Conservation (phyloP, 768 basidiomycete genomes). For the Russula emetica region DNA sequence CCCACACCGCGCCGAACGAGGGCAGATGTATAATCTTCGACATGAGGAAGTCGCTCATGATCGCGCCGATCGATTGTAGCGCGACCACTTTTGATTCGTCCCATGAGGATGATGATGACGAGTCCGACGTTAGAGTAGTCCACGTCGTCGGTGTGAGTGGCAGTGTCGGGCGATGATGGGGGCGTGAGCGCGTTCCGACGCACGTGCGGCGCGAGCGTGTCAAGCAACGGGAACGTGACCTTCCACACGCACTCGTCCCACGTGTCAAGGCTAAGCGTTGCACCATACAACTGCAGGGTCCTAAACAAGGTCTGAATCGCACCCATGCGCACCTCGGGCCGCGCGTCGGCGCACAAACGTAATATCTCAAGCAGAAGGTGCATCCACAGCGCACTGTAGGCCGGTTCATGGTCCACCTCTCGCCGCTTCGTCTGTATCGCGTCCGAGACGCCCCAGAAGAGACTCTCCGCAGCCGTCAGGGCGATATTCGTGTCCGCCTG, state of each 20-base stretch:
- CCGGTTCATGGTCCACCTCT: conserved; percentile 53
- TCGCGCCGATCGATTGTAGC: conserved; percentile 74
- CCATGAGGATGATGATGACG: conserved; percentile 53
- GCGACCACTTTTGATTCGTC: conserved; percentile 87
- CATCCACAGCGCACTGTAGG: conserved; percentile 92
- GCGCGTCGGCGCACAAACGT: conserved; percentile 71
- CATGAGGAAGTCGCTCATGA: conserved; percentile 76
- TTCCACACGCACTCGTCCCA: conserved; percentile 94
- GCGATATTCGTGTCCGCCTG: conserved; percentile 96
- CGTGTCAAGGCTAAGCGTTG: conserved; percentile 70
- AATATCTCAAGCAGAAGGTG: conserved; percentile 80
- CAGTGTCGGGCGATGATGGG: conserved; percentile 24
- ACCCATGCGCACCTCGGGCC: conserved; percentile 86
- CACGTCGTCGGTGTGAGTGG: not conserved
- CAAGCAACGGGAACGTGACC: conserved; percentile 82
- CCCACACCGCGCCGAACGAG: conserved; percentile 70
- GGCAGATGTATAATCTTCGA: conserved; percentile 68
- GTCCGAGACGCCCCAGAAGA: conserved; percentile 95
- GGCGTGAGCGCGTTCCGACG: conserved; percentile 34
- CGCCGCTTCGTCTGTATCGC: conserved; percentile 85
- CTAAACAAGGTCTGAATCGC: conserved; percentile 95
- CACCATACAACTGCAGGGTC: conserved; percentile 90
- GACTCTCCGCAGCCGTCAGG: conserved; percentile 85
- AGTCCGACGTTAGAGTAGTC: conserved; percentile 28
- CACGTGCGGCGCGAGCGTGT: conserved; percentile 57